Base-by-base conservation (phyloP, 345 rosid species). In the Aegle marmelos region DNA sequence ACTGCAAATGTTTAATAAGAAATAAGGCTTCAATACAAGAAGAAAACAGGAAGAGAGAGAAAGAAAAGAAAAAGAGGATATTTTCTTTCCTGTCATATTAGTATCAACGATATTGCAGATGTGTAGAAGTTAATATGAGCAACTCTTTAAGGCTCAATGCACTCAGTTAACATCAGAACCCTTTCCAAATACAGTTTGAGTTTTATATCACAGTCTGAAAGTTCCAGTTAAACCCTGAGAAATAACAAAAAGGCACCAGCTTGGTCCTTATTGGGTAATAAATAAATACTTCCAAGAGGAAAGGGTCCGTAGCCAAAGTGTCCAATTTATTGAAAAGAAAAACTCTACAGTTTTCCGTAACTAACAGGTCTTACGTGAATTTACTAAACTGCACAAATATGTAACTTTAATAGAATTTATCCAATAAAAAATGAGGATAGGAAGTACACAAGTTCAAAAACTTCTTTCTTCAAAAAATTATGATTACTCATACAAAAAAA, bases 1-100 rank as follows among this genome's bases (percentile, higher is more conserved):
- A 17, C 31, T 72, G 36, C 14, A 77, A 62, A 65, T 9, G 21
- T 64, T 75, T 45, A 70, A 57, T 37, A 80, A 61, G 82, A 36
- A 62, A 59, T 27, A 73, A 48, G 60, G 70, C 59, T 45, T 11
- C 41, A 62, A 41, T 31, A 58, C 58, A 62, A 75, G 22, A 63
- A 0, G 17, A 45, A 41, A 45, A 11, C 16, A 45, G 50, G 50
- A 3, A 45, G 16, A 45, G 50, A 48, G 28, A 45, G 21, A 74
- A 25, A 62, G n/a, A 45, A 62, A 61, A 28, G 4, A 61, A 41
- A 45, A 45, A 67, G 58, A 62, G 69, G 27, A 59, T n/a, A 16
- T 14, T 58, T 56, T 59, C 53, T 58, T 17, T 16, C 39, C 16
- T 9, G 31, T 7, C 54, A 67, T n/a, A 67, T n/a, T 25, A 73